Evolutionary conservation across 139 green algal species (phyloP).

Genomic region (Chlorella sp.): DNA sequence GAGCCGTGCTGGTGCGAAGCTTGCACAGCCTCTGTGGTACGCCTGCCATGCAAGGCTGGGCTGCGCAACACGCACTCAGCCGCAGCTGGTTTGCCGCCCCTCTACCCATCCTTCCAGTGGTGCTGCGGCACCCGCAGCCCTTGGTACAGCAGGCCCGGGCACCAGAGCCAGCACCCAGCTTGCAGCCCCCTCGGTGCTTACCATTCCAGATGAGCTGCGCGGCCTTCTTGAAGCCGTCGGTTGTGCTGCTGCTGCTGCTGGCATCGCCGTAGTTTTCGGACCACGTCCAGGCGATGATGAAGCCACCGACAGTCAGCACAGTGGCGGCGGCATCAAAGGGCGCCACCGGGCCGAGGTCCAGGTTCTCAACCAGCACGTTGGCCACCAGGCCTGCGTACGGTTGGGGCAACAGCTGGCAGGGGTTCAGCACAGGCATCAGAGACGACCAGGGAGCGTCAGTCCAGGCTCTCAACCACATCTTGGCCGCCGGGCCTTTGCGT

Average conservation of each 20-base stretch:
- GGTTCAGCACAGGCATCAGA: no score
- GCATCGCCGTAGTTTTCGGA: constrained; percentile 94
- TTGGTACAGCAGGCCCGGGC: no score
- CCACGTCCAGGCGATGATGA: constrained; percentile 87
- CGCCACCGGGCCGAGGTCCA: constrained; percentile 88
- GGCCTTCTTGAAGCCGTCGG: constrained; percentile 68
- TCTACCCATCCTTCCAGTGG: no score
- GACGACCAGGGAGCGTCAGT: no score
- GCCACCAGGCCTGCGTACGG: constrained; percentile 80
- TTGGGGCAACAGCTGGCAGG: constrained; percentile 82
- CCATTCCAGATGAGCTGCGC: constrained; percentile 58
- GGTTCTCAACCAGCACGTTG: constrained; percentile 85
- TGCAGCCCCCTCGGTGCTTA: neutral
- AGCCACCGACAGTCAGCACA: constrained; percentile 84
- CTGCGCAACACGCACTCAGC: no score
- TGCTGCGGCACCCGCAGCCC: no score
- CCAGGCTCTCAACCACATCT: no score
- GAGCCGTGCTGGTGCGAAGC: no score
- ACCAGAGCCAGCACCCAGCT: neutral
- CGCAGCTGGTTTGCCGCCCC: no score
- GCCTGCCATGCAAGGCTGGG: no score
- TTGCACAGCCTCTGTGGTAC: no score
- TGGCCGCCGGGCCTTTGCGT: no score
- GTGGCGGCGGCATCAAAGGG: constrained; percentile 94
- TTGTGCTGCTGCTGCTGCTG: constrained; percentile 39